Evolutionary conservation across 768 basidiomycete species (phyloP).

Genomic region (Rhizopogon vesiculosus): DNA sequence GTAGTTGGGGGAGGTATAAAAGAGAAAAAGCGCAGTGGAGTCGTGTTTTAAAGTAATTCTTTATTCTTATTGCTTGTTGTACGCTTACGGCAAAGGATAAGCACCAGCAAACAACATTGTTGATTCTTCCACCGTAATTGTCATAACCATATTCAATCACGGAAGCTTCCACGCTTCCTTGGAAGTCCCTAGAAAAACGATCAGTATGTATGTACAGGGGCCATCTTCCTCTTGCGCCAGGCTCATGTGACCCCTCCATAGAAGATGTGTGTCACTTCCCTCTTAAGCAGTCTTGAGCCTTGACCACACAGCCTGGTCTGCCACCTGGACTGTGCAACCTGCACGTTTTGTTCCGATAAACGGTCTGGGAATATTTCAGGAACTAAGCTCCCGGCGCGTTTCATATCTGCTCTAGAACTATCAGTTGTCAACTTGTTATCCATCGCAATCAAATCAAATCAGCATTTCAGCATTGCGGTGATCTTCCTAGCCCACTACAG

Average conservation of each 20-base stretch:
- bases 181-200: conserved; percentile 3
- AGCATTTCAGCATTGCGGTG: background rate
- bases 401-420: conserved; percentile 17
- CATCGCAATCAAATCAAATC: conserved; percentile 18
- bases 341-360: conserved; percentile 1
- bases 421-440: conserved; percentile 15
- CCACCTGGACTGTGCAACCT: background rate
- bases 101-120: conserved; percentile 31
- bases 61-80: conserved; percentile 30
- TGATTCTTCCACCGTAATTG: conserved; percentile 14
- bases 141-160: conserved; percentile 9
- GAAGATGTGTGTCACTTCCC: background rate
- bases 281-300: background rate
- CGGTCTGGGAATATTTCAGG: conserved; percentile 27
- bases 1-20: conserved; percentile 9
- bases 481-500: conserved; percentile 1
- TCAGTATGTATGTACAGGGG: background rate
- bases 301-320: conserved; percentile 4
- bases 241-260: background rate
- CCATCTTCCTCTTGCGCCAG: background rate
- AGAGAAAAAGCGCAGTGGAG: conserved; percentile 23
- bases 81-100: conserved; percentile 32
- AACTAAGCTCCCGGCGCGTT: conserved; percentile 21
- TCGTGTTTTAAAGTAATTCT: conserved; percentile 27
- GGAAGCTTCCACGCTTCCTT: conserved; percentile 7